These are phyloP conservation scores for Acorus calamus DNA, from an alignment of 106 monocot species.

Conservation along the genomic window DNA sequence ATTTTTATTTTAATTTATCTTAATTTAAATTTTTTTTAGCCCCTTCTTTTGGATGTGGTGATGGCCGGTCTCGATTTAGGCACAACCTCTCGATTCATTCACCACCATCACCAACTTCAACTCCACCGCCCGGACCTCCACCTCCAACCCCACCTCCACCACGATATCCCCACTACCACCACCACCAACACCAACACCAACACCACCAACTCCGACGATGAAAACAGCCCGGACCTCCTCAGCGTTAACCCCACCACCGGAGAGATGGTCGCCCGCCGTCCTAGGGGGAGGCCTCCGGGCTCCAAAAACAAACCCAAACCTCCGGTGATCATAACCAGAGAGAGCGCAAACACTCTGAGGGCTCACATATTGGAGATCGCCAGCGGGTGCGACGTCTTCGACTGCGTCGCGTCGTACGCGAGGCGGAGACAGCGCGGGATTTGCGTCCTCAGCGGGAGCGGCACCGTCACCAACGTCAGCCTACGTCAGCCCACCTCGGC, in stretches of 20 bases:
- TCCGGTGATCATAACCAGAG: slow-evolving; percentile 55
- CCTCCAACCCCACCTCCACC: slow-evolving; percentile 18
- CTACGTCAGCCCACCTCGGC: slow-evolving; percentile 46
- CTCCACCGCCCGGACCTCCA: slow-evolving; percentile 30
- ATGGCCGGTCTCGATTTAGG: slow-evolving; percentile 47
- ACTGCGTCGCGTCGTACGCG: slow-evolving; percentile 38
- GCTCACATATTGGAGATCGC: slow-evolving; percentile 48
- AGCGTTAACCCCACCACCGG: background rate
- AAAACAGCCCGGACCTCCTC: background rate
- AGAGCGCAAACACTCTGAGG: slow-evolving; percentile 47
- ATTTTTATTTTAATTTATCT: no score
- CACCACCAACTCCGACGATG: background rate
- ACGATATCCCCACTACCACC: slow-evolving; percentile 11
- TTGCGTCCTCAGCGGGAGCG: slow-evolving; percentile 54
- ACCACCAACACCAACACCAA: background rate
- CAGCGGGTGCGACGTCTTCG: slow-evolving; percentile 50
- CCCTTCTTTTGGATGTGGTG: slow-evolving; percentile 14
- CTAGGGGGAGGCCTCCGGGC: slow-evolving; percentile 42
- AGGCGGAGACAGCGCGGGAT: slow-evolving; percentile 43
- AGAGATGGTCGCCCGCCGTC: slow-evolving; percentile 9
- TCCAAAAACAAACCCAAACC: slow-evolving; percentile 72
- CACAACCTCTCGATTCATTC: slow-evolving; percentile 35
- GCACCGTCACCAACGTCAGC: slow-evolving; percentile 53
- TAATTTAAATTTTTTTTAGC: no score
- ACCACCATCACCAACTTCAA: slow-evolving; percentile 13